phyloP scores from a whole-genome alignment of 2,329 filamentous ascomycete genomes.

The Clonostachys rosea region DNA sequence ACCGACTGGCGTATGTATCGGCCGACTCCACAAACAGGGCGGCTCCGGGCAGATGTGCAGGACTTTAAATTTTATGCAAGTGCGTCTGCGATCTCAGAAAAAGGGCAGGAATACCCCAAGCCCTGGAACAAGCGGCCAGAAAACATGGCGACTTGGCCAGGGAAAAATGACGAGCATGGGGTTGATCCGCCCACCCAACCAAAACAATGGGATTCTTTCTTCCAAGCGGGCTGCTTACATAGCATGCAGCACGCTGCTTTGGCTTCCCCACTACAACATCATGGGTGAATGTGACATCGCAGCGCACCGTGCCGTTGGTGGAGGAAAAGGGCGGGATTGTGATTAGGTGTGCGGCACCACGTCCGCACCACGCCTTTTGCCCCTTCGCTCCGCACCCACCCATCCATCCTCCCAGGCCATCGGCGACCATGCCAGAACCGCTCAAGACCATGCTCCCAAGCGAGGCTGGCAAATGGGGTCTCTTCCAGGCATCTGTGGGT shows the following conservation, averaged over 20 bases:
- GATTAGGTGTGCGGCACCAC: not conserved
- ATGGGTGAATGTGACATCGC: constrained; percentile 3
- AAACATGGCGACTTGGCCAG: not conserved
- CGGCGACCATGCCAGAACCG: not conserved
- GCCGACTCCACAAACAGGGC: too few relatives aligned
- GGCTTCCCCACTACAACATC: not conserved
- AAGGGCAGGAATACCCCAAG: not conserved
- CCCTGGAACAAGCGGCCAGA: not conserved
- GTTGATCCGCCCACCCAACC: not conserved
- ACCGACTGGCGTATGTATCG: too few relatives aligned
- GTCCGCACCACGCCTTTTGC: not conserved
- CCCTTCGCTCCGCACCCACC: not conserved
- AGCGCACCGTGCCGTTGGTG: constrained; percentile 3
- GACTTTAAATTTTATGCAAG: too few relatives aligned
- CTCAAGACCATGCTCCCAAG: constrained; percentile 2
- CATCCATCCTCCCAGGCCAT: not conserved
- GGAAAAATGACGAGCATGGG: not conserved
- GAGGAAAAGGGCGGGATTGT: not conserved
- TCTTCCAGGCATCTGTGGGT: constrained; percentile 7
- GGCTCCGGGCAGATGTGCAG: too few relatives aligned
- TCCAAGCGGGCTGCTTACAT: not conserved
- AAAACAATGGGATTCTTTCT: too few relatives aligned
- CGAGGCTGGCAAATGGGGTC: constrained; percentile 9
- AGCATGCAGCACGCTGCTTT: not conserved
- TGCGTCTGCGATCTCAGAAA: not conserved